Conservation (phyloP, 768 basidiomycete genomes). For the Mycena haematopus region DNA sequence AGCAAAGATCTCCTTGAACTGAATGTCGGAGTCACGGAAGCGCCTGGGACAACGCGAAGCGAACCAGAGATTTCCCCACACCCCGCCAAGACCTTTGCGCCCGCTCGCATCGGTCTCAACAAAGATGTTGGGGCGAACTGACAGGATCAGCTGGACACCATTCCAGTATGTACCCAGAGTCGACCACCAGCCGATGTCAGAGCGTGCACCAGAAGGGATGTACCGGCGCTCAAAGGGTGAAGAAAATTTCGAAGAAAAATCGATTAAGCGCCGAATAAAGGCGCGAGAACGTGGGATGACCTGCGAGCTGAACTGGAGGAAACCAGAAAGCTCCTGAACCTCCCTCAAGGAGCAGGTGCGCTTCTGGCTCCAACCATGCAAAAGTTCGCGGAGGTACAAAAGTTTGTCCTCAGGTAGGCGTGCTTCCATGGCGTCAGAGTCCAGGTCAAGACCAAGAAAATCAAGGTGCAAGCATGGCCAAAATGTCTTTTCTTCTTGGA, state of each 20-base stretch:
- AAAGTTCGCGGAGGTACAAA: conserved; percentile 30
- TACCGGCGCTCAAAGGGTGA: conserved; percentile 30
- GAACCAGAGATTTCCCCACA: conserved; percentile 35
- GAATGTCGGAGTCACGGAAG: conserved; percentile 35
- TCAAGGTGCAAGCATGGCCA: too few species aligned
- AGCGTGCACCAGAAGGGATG: conserved; percentile 32
- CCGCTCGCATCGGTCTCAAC: conserved; percentile 42
- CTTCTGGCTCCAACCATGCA: conserved; percentile 31
- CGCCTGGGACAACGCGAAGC: conserved; percentile 33
- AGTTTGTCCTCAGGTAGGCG: conserved; percentile 41
- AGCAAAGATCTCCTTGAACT: conserved; percentile 43
- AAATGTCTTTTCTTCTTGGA: too few species aligned
- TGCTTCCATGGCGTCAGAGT: conserved; percentile 39
- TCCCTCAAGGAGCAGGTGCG: conserved; percentile 20
- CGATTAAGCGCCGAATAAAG: conserved; percentile 37
- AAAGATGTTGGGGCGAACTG: conserved; percentile 11
- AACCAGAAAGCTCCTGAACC: conserved; percentile 38
- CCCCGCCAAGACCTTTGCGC: conserved; percentile 19
- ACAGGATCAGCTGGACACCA: conserved; percentile 32
- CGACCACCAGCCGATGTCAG: conserved; percentile 30
- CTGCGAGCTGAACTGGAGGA: conserved; percentile 41
- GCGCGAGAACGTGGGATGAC: conserved; percentile 40
- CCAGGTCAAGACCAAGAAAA: conserved; percentile 24
- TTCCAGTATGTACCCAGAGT: conserved; percentile 42
- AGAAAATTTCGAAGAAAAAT: conserved; percentile 37